Base-by-base conservation (phyloP, 768 basidiomycete species). In the Neoboletus subvelutipes region DNA sequence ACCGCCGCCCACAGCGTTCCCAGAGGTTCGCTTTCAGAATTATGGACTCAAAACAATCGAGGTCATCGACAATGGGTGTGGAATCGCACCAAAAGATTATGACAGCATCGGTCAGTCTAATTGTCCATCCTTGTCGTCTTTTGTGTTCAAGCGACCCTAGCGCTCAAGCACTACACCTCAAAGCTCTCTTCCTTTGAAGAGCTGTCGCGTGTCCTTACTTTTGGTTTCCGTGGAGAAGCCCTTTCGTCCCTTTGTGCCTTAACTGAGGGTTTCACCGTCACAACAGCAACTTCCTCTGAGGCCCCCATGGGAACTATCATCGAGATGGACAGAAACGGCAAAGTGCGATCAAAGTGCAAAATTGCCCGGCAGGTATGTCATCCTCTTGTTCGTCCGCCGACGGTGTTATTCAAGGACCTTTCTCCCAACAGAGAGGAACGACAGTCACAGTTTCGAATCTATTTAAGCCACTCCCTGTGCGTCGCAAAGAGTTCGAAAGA, bases 191-290 rank as follows among this genome's bases (percentile, higher is more conserved):
- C 85, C 0, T 93, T 88, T 66, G 73, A 82, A 4, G 91, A 94
- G 67, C 81, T 98, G 4, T 75, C 82, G 3, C 75, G 79, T 0
- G 83, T 98, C 11, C 73, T 75, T 6, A 93, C 94, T 0, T 97
- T 98, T 70, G 96, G 96, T 0, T 99, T 98, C 68, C 83, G 97
- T 37, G 97, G 97, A 17, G 97, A 99, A 74, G 97, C 97, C 0
- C 77, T 99, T 0, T 93, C 94, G 8, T 94, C 96, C 3, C 79
- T 99, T 0, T 99, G 95, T 67, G 92, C 92, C 1, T 73, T 97
- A 1, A 82, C 85, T 49, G 86, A 90, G 52, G 72, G 77, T 4
- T 81, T 98, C 12, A 77, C 75, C 0, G 78, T 98, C 47, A 80
- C 80, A 1, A 98, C 96, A 0, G 80, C 90, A 4, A 94, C 91